A percentile compares a stretch with the other conserved stretches of the same genome.
These are phyloP conservation scores for Curvularia sp. DNA, from an alignment of 2,329 filamentous ascomycete species.

Conservation along the genomic window DNA sequence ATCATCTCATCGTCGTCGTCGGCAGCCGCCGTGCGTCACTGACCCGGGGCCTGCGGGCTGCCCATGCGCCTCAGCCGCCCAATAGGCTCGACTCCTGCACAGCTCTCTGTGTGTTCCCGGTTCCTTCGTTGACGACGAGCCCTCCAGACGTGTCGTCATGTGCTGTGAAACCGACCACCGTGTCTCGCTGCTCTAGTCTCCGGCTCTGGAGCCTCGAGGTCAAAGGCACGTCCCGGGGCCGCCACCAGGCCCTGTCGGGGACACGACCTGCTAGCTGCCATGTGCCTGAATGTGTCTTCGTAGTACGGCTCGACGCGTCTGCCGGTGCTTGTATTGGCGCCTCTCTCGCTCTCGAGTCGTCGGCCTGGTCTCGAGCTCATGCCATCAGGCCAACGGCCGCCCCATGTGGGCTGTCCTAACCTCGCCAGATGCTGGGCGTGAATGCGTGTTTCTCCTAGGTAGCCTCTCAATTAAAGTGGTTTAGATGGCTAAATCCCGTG, in stretches of 20 bases:
- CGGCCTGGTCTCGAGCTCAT: background rate
- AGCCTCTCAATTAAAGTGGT: constrained; percentile 43
- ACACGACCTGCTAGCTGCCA: constrained; percentile 37
- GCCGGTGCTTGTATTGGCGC: constrained; percentile 17
- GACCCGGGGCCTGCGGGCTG: background rate
- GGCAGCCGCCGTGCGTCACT: constrained; percentile 16
- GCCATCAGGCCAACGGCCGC: background rate
- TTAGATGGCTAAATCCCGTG: constrained; percentile 43
- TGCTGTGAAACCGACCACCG: constrained; percentile 40
- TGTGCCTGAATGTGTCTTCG: constrained; percentile 40
- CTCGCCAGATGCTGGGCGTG: constrained; percentile 36
- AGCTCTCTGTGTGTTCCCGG: constrained; percentile 11
- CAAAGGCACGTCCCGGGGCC: constrained; percentile 28
- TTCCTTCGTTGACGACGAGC: constrained; percentile 4
- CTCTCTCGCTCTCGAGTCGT: background rate
- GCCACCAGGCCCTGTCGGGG: constrained; percentile 19
- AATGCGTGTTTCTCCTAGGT: constrained; percentile 37
- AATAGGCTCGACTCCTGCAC: constrained; percentile 7
- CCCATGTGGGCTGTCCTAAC: background rate
- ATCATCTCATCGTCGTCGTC: constrained; percentile 16
- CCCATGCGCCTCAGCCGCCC: constrained; percentile 5
- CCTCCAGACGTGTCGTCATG: constrained; percentile 17
- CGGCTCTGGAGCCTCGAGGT: constrained; percentile 27
- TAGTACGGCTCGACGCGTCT: constrained; percentile 28
- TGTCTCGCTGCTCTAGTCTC: constrained; percentile 26